Evolutionary conservation across 805 yeast species (phyloP).

Genomic region (Myxozyma monticola): DNA sequence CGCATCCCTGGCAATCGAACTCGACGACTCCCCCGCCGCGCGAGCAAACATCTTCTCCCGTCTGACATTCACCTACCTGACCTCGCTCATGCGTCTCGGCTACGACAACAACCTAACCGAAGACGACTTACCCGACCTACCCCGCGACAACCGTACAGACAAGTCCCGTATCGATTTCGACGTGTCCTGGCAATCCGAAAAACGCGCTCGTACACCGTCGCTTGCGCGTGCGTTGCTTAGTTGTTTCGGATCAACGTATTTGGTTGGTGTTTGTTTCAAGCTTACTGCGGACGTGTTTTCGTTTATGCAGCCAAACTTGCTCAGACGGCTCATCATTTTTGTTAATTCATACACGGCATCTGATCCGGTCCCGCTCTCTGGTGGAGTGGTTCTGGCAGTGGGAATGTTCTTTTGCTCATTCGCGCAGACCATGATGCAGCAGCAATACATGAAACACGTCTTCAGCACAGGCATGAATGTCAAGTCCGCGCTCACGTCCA

Average conservation of each 20-base stretch:
- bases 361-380: slow-evolving; percentile 49
- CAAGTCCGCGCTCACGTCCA: slow-evolving; percentile 63
- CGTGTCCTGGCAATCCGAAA: slow-evolving; percentile 63
- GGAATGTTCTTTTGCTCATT: slow-evolving; percentile 65
- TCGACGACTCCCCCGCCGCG: slow-evolving; percentile 41
- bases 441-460: slow-evolving; percentile 52
- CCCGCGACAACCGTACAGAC: slow-evolving; percentile 58
- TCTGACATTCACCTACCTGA: slow-evolving; percentile 88
- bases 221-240: slow-evolving; percentile 57
- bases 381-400: slow-evolving; percentile 63
- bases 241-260: slow-evolving; percentile 71
- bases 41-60: slow-evolving; percentile 69
- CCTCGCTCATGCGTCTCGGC: slow-evolving; percentile 76
- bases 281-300: slow-evolving; percentile 71
- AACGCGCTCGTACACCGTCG: slow-evolving; percentile 46
- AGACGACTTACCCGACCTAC: slow-evolving; percentile 76
- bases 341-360: slow-evolving; percentile 47
- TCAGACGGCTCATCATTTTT: slow-evolving; percentile 63
- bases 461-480: slow-evolving; percentile 60
- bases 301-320: slow-evolving; percentile 78
- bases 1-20: slow-evolving; percentile 39
- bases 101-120: slow-evolving; percentile 52
- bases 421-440: slow-evolving; percentile 60
- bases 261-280: slow-evolving; percentile 71
- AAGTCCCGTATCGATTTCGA: slow-evolving; percentile 48